Conservation (phyloP, 495 filamentous ascomycete genomes). For the Penicillium cosmopolitanum region DNA sequence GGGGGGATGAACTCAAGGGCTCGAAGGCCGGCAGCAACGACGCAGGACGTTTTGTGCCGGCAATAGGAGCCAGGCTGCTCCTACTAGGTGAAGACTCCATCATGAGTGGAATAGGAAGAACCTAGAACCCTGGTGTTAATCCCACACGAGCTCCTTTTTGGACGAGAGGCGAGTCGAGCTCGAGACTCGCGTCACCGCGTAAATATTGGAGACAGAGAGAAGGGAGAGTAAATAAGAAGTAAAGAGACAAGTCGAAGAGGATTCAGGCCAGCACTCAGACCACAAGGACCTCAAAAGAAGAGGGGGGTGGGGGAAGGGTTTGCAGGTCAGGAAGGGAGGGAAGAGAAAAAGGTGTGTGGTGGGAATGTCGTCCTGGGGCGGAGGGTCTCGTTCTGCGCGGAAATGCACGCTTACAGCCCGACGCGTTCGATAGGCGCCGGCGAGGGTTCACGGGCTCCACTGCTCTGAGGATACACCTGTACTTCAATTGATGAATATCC, state of each 20-base stretch:
- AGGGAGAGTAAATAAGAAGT: neutral
- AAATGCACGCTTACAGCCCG: slow-evolving; percentile 53
- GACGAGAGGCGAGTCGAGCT: slow-evolving; percentile 25
- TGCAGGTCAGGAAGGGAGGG: slow-evolving; percentile 21
- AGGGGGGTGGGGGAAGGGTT: slow-evolving; percentile 21
- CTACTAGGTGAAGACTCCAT: slow-evolving; percentile 54
- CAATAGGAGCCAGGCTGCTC: slow-evolving; percentile 46
- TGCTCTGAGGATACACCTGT: neutral
- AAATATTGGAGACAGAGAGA: slow-evolving; percentile 10
- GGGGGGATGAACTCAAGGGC: slow-evolving; percentile 87
- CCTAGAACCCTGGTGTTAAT: slow-evolving; percentile 7
- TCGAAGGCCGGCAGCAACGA: slow-evolving; percentile 92
- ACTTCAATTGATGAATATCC: neutral
- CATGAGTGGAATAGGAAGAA: slow-evolving; percentile 7
- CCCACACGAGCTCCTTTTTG: slow-evolving; percentile 22
- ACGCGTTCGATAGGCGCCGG: slow-evolving; percentile 54
- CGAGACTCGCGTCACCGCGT: slow-evolving; percentile 33
- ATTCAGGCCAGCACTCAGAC: neutral
- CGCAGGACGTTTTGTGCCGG: slow-evolving; percentile 77
- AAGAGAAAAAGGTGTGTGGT: slow-evolving; percentile 45
- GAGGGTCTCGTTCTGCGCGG: slow-evolving; percentile 47
- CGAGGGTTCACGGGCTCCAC: slow-evolving; percentile 47
- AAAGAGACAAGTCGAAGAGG: slow-evolving; percentile 9
- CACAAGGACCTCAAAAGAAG: neutral
- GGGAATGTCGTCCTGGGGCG: slow-evolving; percentile 40